Evolutionary conservation across 805 yeast genomes (phyloP).

Genomic region (Yarrowia yakushimensis): DNA sequence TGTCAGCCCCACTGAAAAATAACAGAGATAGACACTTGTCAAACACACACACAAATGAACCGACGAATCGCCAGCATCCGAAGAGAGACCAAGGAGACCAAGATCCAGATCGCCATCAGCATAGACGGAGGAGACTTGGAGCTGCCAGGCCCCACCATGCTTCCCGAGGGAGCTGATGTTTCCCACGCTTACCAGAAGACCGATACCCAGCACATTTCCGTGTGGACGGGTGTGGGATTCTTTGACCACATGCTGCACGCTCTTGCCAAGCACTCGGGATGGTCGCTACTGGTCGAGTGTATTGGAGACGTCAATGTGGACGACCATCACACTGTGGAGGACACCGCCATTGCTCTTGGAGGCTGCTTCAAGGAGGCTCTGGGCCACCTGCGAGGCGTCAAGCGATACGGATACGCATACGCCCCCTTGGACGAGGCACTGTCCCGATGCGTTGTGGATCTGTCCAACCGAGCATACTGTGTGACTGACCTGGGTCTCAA

Average conservation of each 20-base stretch:
- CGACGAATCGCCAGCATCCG: conserved; percentile 46
- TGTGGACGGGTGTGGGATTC: conserved; percentile 92
- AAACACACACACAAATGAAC: conserved; percentile 29
- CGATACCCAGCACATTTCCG: conserved; percentile 65
- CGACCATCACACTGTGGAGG: conserved; percentile 97
- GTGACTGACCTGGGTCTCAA: conserved; percentile 84
- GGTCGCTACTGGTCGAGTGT: conserved; percentile 88
- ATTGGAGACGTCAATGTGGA: conserved; percentile 93
- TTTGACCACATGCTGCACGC: conserved; percentile 98
- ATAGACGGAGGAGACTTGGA: conserved; percentile 81
- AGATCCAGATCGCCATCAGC: conserved; percentile 77
- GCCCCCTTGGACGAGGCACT: conserved; percentile 97
- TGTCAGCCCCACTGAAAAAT: conserved; percentile 24
- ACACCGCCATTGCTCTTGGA: conserved; percentile 90
- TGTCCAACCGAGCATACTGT: conserved; percentile 90
- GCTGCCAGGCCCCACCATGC: conserved; percentile 54
- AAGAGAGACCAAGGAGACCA: conserved; percentile 89
- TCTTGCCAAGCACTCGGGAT: conserved; percentile 92
- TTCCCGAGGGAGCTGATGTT: conserved; percentile 39
- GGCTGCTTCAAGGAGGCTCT: conserved; percentile 83
- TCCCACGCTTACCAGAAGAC: conserved; percentile 67
- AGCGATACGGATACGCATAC: conserved; percentile 87
- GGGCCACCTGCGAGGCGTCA: conserved; percentile 85
- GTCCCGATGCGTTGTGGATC: conserved; percentile 91
- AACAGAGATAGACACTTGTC: neutral